phyloP scores from a whole-genome alignment of 495 filamentous ascomycete genomes.

The Annulohypoxylon nitens region DNA sequence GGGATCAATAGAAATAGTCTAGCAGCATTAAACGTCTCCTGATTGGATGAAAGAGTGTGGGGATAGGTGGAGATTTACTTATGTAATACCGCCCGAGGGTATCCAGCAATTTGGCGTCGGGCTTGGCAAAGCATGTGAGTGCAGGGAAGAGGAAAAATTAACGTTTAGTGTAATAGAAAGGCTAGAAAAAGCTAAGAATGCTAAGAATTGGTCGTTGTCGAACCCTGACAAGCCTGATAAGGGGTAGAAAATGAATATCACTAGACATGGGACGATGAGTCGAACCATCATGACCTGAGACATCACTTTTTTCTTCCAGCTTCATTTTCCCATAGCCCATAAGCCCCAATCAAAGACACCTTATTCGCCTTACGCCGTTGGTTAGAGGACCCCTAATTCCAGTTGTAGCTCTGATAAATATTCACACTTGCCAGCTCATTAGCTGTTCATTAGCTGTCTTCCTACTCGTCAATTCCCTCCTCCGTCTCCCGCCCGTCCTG shows the following conservation, averaged over 20 bases:
- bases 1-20: not conserved
- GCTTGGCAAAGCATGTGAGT: constrained; percentile 40
- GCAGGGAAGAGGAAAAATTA: constrained; percentile 29
- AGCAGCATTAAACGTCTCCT: not conserved
- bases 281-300: constrained; percentile 50
- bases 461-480: not conserved
- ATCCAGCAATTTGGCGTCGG: constrained; percentile 36
- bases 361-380: constrained; percentile 18
- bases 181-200: not conserved
- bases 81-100: constrained; percentile 10
- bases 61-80: constrained; percentile 18
- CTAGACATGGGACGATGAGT: constrained; percentile 43
- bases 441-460: constrained; percentile 1
- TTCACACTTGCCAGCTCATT: constrained; percentile 1
- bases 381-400: constrained; percentile 26
- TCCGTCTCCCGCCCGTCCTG: not conserved
- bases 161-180: constrained; percentile 9
- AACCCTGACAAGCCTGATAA: constrained; percentile 38
- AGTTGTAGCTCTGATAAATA: constrained; percentile 30
- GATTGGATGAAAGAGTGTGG: constrained; percentile 31
- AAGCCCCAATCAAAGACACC: not conserved
- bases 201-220: constrained; percentile 2
- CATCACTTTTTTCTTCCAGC: constrained; percentile 10
- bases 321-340: not conserved
- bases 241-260: constrained; percentile 44